Conservation (phyloP, 2,329 filamentous ascomycete species). For the Talaromyces amestolkiae region DNA sequence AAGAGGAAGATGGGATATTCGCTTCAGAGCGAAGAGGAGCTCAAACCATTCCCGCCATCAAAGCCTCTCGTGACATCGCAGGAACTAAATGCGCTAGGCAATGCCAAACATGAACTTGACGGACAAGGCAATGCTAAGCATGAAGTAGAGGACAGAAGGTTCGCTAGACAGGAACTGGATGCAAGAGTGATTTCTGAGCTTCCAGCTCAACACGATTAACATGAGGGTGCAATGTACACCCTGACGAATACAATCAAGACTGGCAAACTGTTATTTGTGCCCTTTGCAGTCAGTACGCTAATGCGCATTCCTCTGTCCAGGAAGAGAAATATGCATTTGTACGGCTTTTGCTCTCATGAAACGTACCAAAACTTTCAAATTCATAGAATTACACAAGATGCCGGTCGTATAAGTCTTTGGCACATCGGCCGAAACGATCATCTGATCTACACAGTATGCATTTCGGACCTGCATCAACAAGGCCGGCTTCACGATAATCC, state of each 20-base stretch:
- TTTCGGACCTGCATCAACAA: neutral
- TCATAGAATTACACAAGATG: neutral
- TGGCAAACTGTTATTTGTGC: neutral
- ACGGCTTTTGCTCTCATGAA: neutral
- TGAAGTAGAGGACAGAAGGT: neutral
- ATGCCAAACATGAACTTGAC: neutral
- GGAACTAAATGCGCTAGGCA: neutral
- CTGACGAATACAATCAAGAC: too few species aligned
- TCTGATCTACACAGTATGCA: neutral
- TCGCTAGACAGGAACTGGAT: neutral
- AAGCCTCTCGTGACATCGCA: neutral
- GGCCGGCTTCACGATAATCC: neutral
- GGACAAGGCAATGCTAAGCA: neutral
- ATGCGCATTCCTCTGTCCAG: too few species aligned
- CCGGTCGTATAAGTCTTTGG: neutral
- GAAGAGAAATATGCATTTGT: neutral
- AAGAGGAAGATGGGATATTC: neutral
- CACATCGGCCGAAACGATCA: neutral
- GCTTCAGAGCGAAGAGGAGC: neutral
- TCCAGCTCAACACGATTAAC: neutral
- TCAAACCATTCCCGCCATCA: neutral
- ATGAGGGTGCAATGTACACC: neutral
- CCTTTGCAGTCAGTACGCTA: neutral
- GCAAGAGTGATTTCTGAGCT: neutral
- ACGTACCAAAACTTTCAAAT: neutral